These are phyloP conservation scores for Ceratobasidium sp. DNA, from an alignment of 1,284 basidiomycete genomes.

Conservation along the genomic window DNA sequence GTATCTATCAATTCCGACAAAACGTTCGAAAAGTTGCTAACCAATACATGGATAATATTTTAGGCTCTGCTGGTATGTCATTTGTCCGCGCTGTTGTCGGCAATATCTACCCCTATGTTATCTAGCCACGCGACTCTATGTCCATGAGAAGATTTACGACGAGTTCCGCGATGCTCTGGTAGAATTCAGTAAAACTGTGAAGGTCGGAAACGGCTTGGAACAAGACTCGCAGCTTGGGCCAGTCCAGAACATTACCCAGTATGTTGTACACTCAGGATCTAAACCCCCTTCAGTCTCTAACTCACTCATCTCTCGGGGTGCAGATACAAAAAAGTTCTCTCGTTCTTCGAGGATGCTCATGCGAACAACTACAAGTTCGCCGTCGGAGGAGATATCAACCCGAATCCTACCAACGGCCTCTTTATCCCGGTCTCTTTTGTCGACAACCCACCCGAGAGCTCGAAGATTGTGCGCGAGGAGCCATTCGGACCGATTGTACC, in stretches of 20 bases:
- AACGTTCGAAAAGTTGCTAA: not conserved
- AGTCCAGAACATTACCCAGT: slow-evolving; percentile 34
- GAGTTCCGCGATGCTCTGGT: slow-evolving; percentile 29
- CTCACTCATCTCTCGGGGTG: not conserved
- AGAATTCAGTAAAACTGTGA: slow-evolving; percentile 28
- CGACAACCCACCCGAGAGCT: slow-evolving; percentile 31
- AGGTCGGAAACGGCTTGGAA: slow-evolving; percentile 31
- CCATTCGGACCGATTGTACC: slow-evolving; percentile 33
- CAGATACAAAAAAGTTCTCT: slow-evolving; percentile 12
- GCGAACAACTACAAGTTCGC: slow-evolving; percentile 25
- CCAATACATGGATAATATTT: not conserved
- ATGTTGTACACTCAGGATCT: not conserved
- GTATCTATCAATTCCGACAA: not conserved
- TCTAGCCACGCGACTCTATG: slow-evolving; percentile 64
- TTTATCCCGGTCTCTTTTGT: slow-evolving; percentile 35
- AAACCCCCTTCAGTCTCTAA: not conserved
- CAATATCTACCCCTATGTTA: slow-evolving; percentile 38
- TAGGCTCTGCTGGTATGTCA: slow-evolving; percentile 3
- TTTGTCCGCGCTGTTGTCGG: not conserved
- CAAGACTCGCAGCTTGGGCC: slow-evolving; percentile 37
- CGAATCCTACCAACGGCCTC: slow-evolving; percentile 33
- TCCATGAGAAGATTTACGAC: slow-evolving; percentile 59
- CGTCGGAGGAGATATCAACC: slow-evolving; percentile 21
- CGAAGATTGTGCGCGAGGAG: slow-evolving; percentile 34
- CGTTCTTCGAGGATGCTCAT: slow-evolving; percentile 27